Evolutionary conservation across 345 rosid genomes (phyloP).

Genomic region (Eucalyptus sp.): DNA sequence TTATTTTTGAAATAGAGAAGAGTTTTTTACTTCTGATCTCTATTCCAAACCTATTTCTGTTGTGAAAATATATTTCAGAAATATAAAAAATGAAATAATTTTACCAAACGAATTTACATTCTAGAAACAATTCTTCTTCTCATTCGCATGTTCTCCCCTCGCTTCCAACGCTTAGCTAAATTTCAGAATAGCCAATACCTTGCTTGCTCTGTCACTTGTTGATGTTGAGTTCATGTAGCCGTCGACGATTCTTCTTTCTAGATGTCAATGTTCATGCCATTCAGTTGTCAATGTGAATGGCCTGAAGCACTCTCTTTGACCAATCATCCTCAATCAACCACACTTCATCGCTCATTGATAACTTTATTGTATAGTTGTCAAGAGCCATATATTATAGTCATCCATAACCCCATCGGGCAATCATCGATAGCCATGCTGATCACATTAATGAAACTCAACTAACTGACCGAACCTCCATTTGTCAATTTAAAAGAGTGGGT

Average conservation of each 20-base stretch:
- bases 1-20: fast-evolving
- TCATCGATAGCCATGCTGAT: background rate
- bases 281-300: background rate
- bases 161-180: background rate
- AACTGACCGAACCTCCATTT: background rate
- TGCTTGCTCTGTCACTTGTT: background rate
- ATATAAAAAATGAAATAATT: fast-evolving
- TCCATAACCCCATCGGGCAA: background rate
- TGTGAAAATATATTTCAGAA: too few species aligned
- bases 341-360: background rate
- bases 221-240: background rate
- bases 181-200: background rate
- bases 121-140: background rate
- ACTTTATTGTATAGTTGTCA: background rate
- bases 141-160: background rate
- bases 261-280: background rate
- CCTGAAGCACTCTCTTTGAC: background rate
- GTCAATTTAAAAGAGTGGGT: background rate
- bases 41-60: fast-evolving
- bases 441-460: background rate
- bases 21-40: fast-evolving
- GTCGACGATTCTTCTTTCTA: background rate
- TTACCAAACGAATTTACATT: fast-evolving
- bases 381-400: background rate
- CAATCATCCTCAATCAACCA: background rate